Evolutionary conservation across 768 basidiomycete genomes (phyloP).

Genomic region (Leccinum broughii): DNA sequence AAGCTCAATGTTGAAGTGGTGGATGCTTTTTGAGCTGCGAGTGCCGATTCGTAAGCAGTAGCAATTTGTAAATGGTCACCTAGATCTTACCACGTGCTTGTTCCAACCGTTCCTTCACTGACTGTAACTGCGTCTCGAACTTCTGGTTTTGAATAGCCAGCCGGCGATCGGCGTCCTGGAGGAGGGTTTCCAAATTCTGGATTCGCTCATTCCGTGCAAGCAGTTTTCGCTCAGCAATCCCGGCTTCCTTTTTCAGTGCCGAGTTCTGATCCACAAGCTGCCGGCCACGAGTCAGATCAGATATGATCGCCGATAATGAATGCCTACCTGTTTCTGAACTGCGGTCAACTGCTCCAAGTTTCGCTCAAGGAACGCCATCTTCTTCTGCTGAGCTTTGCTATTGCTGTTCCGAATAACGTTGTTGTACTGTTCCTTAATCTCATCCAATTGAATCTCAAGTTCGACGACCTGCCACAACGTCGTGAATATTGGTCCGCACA

Average conservation of each 20-base stretch:
- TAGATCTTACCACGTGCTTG: slow-evolving; percentile 78
- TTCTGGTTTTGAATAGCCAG: slow-evolving; percentile 93
- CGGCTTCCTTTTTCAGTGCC: slow-evolving; percentile 94
- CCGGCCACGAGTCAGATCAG: slow-evolving; percentile 19
- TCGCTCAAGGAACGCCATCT: slow-evolving; percentile 97
- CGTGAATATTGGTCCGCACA: slow-evolving; percentile 18
- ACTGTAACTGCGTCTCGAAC: slow-evolving; percentile 90
- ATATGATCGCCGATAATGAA: not conserved
- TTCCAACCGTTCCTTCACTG: slow-evolving; percentile 88
- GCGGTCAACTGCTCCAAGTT: slow-evolving; percentile 93
- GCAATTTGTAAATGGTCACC: slow-evolving; percentile 15
- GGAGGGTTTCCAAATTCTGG: slow-evolving; percentile 88
- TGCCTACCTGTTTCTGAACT: slow-evolving; percentile 91
- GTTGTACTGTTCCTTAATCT: slow-evolving; percentile 98
- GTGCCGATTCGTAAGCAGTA: slow-evolving; percentile 31
- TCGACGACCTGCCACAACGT: slow-evolving; percentile 79
- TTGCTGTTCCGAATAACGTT: slow-evolving; percentile 98
- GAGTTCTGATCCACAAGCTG: slow-evolving; percentile 99
- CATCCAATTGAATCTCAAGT: slow-evolving; percentile 97
- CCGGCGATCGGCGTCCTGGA: slow-evolving; percentile 93
- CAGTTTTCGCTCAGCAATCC: slow-evolving; percentile 94
- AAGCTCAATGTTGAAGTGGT: slow-evolving; percentile 74
- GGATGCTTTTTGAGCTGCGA: slow-evolving; percentile 70
- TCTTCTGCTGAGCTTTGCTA: slow-evolving; percentile 97
- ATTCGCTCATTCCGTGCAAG: slow-evolving; percentile 97